Evolutionary conservation across 306 rosid genomes (phyloP).

Genomic region (Mimosa pudica): DNA sequence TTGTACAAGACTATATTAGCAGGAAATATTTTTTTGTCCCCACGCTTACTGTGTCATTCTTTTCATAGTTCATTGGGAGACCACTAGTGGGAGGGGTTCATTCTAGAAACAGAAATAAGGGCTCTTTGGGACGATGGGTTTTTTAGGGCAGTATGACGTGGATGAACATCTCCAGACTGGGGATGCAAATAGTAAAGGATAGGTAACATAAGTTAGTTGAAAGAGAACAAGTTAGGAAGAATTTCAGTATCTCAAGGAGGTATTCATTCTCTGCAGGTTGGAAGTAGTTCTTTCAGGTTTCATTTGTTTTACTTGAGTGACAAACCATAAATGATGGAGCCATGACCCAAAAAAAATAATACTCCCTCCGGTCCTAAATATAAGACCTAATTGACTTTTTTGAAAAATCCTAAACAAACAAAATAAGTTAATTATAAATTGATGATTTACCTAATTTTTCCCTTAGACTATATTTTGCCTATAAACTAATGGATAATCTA

Average conservation of each 20-base stretch:
- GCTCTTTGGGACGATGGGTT: not conserved
- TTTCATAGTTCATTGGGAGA: not conserved
- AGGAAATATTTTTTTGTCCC: not conserved
- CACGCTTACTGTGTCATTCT: not conserved
- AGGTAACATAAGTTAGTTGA: not conserved
- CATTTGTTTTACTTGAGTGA: not conserved
- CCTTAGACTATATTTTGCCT: too few species aligned
- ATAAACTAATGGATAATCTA: too few species aligned
- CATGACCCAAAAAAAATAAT: not conserved
- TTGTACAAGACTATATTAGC: not conserved
- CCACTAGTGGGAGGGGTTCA: not conserved
- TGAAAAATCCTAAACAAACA: too few species aligned
- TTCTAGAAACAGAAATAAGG: slow-evolving; percentile 5
- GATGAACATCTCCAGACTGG: not conserved
- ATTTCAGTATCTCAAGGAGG: slow-evolving; percentile 2
- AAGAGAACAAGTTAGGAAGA: not conserved
- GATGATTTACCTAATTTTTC: too few species aligned
- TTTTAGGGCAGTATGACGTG: not conserved
- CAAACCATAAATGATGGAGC: not conserved
- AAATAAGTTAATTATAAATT: too few species aligned
- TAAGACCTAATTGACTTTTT: too few species aligned
- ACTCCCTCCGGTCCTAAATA: too few species aligned
- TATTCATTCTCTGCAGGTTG: not conserved
- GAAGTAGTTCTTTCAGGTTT: not conserved
- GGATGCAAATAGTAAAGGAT: not conserved